phyloP scores from a whole-genome alignment of 208 protist genomes.

The Naegleria fowleri region DNA sequence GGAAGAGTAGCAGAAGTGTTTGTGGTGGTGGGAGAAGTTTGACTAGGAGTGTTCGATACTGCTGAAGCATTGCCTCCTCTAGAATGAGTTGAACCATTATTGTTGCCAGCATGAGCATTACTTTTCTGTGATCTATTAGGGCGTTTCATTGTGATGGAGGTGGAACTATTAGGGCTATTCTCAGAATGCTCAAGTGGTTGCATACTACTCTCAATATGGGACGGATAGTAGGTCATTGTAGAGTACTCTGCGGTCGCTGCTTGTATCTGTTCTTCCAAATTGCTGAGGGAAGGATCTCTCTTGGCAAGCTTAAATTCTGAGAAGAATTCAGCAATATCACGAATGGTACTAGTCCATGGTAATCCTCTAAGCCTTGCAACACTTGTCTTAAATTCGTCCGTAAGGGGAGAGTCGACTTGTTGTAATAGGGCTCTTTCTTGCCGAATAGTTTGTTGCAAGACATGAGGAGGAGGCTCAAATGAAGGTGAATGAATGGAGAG shows the following conservation, averaged over 20 bases:
- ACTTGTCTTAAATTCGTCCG: neutral
- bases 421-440: neutral
- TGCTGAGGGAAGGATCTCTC: neutral
- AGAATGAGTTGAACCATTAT: neutral
- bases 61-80: no score
- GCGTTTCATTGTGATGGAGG: neutral
- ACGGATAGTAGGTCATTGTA: no score
- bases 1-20: no score
- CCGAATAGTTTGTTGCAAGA: neutral
- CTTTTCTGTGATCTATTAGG: neutral
- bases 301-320: neutral
- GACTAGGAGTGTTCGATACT: neutral
- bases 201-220: no score
- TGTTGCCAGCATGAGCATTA: neutral
- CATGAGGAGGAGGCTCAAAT: neutral
- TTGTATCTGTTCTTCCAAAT: neutral
- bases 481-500: neutral
- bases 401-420: neutral
- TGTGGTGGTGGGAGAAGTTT: no score
- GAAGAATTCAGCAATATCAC: slow-evolving; percentile 24
- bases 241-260: neutral
- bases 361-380: slow-evolving; percentile 15
- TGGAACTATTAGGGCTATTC: no score
- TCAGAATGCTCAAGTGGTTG: no score
- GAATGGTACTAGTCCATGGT: neutral